These are phyloP conservation scores for Mycena metata DNA, from an alignment of 768 basidiomycete genomes.

Conservation along the genomic window DNA sequence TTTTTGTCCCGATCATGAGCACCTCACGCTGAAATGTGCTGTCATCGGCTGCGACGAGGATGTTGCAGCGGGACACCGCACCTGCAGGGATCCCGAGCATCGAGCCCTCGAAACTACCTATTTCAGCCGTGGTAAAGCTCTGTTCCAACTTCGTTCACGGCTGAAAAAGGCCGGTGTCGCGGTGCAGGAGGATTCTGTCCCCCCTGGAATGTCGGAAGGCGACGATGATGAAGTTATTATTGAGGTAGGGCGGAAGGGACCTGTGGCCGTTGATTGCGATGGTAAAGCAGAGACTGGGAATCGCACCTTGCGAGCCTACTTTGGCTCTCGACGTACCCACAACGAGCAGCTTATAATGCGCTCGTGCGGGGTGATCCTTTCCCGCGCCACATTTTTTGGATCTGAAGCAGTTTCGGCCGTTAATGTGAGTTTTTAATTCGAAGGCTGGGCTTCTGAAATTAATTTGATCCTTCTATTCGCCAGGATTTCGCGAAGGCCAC, in stretches of 20 bases:
- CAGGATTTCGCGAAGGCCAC: conserved; percentile 11
- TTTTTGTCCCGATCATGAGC: conserved; percentile 14
- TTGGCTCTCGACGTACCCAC: conserved; percentile 32
- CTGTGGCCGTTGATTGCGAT: neutral
- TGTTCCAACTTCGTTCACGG: conserved; percentile 4
- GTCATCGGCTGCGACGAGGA: neutral
- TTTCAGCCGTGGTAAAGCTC: conserved; percentile 1
- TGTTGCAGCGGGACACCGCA: neutral
- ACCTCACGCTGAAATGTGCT: neutral
- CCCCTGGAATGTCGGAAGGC: neutral
- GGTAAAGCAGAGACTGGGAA: conserved; percentile 6
- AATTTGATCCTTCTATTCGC: neutral
- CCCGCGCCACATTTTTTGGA: conserved; percentile 34
- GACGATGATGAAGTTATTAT: conserved; percentile 28
- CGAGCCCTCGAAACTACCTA: conserved; percentile 6
- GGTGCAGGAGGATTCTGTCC: neutral
- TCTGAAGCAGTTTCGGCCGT: conserved; percentile 25
- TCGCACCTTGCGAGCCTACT: conserved; percentile 2
- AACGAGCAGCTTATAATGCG: conserved; percentile 42
- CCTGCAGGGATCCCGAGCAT: neutral
- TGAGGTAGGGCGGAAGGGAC: neutral
- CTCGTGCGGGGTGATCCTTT: conserved; percentile 41
- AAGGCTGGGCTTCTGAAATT: too few species aligned
- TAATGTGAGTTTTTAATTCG: conserved; percentile 11
- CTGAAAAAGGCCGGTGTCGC: conserved; percentile 2